These are phyloP conservation scores for Lipomyces yamanashiensis DNA, from an alignment of 805 yeast species.

Conservation along the genomic window DNA sequence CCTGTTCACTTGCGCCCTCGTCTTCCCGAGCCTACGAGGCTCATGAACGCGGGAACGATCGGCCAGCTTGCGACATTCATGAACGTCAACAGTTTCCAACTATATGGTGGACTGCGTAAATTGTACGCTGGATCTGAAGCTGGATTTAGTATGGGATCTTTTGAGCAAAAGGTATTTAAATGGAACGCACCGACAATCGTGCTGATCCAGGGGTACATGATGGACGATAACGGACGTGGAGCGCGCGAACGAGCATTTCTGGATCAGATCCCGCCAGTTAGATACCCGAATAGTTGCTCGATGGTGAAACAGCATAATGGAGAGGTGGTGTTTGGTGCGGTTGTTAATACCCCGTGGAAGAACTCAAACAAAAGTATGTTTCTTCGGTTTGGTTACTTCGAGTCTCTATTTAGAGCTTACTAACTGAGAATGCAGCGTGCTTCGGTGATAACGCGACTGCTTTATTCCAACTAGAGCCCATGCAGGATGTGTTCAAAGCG, in stretches of 20 bases:
- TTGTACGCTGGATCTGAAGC: conserved; percentile 73
- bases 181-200: conserved; percentile 89
- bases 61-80: conserved; percentile 52
- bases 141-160: conserved; percentile 87
- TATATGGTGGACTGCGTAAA: conserved; percentile 51
- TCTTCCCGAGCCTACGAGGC: conserved; percentile 48
- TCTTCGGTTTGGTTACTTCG: too few species aligned
- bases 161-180: conserved; percentile 81
- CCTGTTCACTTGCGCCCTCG: conserved; percentile 19
- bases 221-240: conserved; percentile 36
- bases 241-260: conserved; percentile 38
- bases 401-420: too few species aligned
- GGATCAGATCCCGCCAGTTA: conserved; percentile 39
- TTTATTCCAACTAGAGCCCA: conserved; percentile 72
- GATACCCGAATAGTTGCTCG: conserved; percentile 20
- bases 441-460: conserved; percentile 67
- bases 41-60: conserved; percentile 47
- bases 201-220: conserved; percentile 64
- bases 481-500: conserved; percentile 58
- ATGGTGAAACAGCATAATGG: conserved; percentile 42
- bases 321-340: conserved; percentile 64
- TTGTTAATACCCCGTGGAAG: conserved; percentile 75
- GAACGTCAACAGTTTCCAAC: conserved; percentile 38
- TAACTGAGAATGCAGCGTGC: conserved; percentile 44
- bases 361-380: conserved; percentile 57